Evolutionary conservation across 139 green algal species (phyloP).

Genomic region (Coelastrella sp.): DNA sequence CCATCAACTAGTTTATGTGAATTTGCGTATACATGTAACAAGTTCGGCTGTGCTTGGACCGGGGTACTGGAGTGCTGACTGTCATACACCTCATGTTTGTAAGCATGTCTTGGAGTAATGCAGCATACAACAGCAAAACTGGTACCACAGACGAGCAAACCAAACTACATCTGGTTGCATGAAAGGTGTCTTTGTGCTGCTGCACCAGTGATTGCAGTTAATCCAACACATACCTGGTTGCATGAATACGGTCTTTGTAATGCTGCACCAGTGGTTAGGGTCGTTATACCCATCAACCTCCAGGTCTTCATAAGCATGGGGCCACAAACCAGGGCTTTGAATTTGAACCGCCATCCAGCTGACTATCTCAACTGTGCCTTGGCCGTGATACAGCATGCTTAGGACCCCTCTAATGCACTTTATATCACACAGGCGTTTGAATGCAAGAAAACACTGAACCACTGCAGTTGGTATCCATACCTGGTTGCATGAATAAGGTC

Average conservation of each 20-base stretch:
- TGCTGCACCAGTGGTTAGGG: not conserved
- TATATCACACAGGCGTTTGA: not conserved
- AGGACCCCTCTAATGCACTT: not conserved
- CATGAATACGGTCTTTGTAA: not conserved
- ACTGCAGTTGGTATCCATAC: not conserved
- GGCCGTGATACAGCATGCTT: not conserved
- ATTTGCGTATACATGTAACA: too few species aligned
- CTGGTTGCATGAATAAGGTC: slow-evolving; percentile 4
- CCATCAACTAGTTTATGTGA: too few species aligned
- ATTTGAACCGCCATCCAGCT: not conserved
- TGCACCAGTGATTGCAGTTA: not conserved
- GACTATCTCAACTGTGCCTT: not conserved
- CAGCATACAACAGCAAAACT: too few species aligned
- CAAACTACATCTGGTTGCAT: not conserved
- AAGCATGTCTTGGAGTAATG: too few species aligned
- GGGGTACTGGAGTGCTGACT: too few species aligned
- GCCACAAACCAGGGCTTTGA: not conserved
- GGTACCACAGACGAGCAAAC: not conserved
- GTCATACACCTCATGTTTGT: too few species aligned
- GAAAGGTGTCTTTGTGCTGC: not conserved
- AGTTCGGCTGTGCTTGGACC: too few species aligned
- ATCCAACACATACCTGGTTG: not conserved
- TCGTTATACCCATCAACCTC: not conserved
- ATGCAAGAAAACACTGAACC: not conserved
- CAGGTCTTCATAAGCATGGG: not conserved